Evolutionary conservation across 1,284 basidiomycete species (phyloP).

Genomic region (Marasmius sp.): DNA sequence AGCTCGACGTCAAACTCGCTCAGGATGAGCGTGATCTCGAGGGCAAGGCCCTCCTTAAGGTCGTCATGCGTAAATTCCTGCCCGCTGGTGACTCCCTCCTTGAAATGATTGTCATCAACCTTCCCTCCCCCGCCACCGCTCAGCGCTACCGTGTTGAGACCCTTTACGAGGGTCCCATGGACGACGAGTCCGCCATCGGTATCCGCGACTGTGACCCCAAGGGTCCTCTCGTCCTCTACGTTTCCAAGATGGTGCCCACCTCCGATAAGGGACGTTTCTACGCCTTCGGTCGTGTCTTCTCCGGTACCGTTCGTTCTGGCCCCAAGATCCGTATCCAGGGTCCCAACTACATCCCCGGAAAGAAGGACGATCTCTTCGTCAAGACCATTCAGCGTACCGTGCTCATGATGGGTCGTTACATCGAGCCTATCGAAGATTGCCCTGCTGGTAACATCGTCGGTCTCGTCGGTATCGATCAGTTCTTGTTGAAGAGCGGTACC

Average conservation of each 20-base stretch:
- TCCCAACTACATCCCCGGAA: slow-evolving; percentile 97
- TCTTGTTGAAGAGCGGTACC: slow-evolving; percentile 99
- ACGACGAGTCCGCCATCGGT: slow-evolving; percentile 98
- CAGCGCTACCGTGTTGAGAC: slow-evolving; percentile 99
- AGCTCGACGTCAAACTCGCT: slow-evolving; percentile 93
- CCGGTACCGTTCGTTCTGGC: slow-evolving; percentile 94
- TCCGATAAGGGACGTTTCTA: slow-evolving; percentile 99
- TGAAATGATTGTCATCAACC: slow-evolving; percentile 99
- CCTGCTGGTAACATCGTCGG: slow-evolving; percentile 98
- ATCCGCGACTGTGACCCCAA: slow-evolving; percentile 99
- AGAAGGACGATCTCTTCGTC: slow-evolving; percentile 98
- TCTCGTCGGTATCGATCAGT: slow-evolving; percentile 99
- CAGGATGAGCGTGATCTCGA: slow-evolving; percentile 94
- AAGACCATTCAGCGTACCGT: slow-evolving; percentile 99
- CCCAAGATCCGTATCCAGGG: slow-evolving; percentile 99
- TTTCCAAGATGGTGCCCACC: slow-evolving; percentile 99
- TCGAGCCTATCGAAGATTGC: slow-evolving; percentile 99
- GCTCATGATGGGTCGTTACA: slow-evolving; percentile 99
- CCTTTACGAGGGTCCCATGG: slow-evolving; percentile 99
- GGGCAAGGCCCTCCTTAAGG: slow-evolving; percentile 96
- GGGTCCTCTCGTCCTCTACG: slow-evolving; percentile 96
- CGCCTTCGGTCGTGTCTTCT: slow-evolving; percentile 99
- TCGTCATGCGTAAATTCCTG: slow-evolving; percentile 99
- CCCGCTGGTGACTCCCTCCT: slow-evolving; percentile 98
- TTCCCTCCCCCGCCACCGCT: slow-evolving; percentile 95